Evolutionary conservation across 306 rosid genomes (phyloP).

Genomic region (Pterocarpus macrocarpus): DNA sequence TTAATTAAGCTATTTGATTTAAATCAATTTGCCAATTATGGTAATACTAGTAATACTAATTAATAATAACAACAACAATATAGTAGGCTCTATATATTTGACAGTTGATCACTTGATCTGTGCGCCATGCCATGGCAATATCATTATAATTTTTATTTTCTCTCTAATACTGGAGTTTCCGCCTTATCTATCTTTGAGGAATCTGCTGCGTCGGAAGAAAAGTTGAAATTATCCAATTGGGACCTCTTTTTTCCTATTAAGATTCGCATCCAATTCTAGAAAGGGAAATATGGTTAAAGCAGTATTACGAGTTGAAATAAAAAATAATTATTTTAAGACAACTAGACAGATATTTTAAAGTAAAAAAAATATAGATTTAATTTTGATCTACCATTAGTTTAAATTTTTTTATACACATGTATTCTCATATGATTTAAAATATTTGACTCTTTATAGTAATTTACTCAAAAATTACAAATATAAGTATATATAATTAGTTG

Average conservation of each 20-base stretch:
- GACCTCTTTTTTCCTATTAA: constrained; percentile 53
- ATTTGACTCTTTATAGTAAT: neutral
- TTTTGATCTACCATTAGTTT: too few species aligned
- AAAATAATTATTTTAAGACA: neutral
- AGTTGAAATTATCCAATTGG: constrained; percentile 75
- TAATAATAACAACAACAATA: neutral
- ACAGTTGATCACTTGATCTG: neutral
- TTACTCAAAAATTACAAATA: too few species aligned
- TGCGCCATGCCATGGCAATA: neutral
- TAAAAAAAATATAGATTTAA: neutral
- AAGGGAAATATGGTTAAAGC: constrained; percentile 50
- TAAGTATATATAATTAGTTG: too few species aligned
- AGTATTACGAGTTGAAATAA: constrained; percentile 1
- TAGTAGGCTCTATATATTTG: neutral
- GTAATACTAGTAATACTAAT: neutral
- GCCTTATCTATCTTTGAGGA: constrained; percentile 62
- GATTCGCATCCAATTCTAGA: constrained; percentile 69
- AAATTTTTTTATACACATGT: too few species aligned
- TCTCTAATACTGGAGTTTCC: constrained; percentile 23
- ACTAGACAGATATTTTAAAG: neutral
- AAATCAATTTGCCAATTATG: constrained; percentile 15
- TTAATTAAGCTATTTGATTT: constrained; percentile 11
- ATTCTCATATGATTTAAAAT: too few species aligned
- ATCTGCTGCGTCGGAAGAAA: constrained; percentile 69
- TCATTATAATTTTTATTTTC: neutral